Percentiles rank a stretch among this genome's conserved stretches.
Evolutionary conservation across 2,329 filamentous ascomycete genomes (phyloP).

Genomic region (Fonsecaea multimorphosa): DNA sequence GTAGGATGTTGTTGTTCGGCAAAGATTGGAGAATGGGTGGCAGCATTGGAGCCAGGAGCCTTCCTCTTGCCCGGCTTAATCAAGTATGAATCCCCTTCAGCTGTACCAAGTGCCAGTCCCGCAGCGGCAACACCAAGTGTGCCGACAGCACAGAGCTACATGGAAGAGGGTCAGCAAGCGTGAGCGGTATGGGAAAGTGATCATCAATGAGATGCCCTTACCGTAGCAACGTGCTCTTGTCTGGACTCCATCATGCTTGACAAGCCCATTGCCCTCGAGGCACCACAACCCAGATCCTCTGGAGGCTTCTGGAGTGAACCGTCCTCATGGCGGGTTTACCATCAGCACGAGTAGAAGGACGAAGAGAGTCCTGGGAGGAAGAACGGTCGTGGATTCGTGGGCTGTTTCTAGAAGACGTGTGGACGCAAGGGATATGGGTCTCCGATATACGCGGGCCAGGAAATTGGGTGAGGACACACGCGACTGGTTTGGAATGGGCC

Average conservation of each 20-base stretch:
- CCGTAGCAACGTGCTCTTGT: slow-evolving; percentile 38
- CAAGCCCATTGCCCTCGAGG: slow-evolving; percentile 30
- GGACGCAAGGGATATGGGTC: slow-evolving; percentile 42
- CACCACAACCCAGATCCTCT: slow-evolving; percentile 32
- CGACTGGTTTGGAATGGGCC: slow-evolving; percentile 25
- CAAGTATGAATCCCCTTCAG: slow-evolving; percentile 44
- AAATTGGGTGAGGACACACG: slow-evolving; percentile 26
- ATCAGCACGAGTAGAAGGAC: slow-evolving; percentile 46
- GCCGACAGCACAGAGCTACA: slow-evolving; percentile 67
- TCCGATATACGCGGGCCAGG: slow-evolving; percentile 24
- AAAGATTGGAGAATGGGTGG: slow-evolving; percentile 30
- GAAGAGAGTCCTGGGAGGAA: slow-evolving; percentile 41
- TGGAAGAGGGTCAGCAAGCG: slow-evolving; percentile 24
- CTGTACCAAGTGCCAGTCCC: slow-evolving; percentile 63
- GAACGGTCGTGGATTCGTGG: slow-evolving; percentile 28
- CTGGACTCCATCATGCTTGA: slow-evolving; percentile 33
- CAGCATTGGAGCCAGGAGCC: slow-evolving; percentile 43
- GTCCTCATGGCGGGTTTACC: slow-evolving; percentile 50
- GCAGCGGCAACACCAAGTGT: slow-evolving; percentile 66
- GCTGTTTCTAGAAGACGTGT: slow-evolving; percentile 40
- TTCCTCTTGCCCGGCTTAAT: slow-evolving; percentile 46
- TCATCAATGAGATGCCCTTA: slow-evolving; percentile 11
- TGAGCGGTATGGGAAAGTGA: neutral
- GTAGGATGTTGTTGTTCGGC: slow-evolving; percentile 41
- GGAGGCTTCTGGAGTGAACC: slow-evolving; percentile 25